Evolutionary conservation across 2,329 filamentous ascomycete species (phyloP), one percentile per base, ranked within the genome.

Genomic region (Malbranchea zuffiana): DNA sequence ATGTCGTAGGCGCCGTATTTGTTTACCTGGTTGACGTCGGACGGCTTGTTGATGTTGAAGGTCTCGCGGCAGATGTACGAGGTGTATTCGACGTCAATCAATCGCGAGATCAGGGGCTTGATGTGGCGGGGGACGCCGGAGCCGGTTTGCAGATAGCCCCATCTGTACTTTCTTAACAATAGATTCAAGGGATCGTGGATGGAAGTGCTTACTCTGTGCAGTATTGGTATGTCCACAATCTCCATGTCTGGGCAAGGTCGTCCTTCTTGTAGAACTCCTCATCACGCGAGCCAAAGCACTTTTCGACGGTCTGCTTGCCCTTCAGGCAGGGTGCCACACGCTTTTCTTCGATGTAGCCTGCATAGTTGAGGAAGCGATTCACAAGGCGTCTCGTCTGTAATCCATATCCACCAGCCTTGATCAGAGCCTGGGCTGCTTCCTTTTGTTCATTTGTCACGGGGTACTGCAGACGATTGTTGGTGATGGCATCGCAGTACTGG

Each of bases 131-230:
- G 83, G 0, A 78, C 75, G 17, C 77, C 74, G 3, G 74, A 78
- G 32, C 84, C 83, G 0, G 80, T 84, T 46, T 79, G 72, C 33
- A 87, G 74, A 59, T 75, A 90, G 6, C 83, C 84, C 82, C 82
- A 90, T 68, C 75, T 72, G 10, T 11, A 13, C 7, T 35, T 24
- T 19, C 8, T 23, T 15, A 7, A n/a, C 13, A 6, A 21, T 28
- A 8, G 10, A 18, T 26, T 5, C 27, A 8, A 29, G 4, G 24
- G 29, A 10, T 4, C 11, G 20, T 18, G 25, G n/a, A 4, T 15
- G 17, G 8, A 11, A 11, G 15, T 6, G 44, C 48, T 44, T 38
- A 51, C 49, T 69, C 57, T 0, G 62, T 66, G 52, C 68, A 71
- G 39, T 69, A 68, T 50, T 75, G 74, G 48, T 76, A 79, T 12